Evolutionary conservation across 768 basidiomycete genomes (phyloP).

Genomic region (Trichaptum fuscoviolaceum): DNA sequence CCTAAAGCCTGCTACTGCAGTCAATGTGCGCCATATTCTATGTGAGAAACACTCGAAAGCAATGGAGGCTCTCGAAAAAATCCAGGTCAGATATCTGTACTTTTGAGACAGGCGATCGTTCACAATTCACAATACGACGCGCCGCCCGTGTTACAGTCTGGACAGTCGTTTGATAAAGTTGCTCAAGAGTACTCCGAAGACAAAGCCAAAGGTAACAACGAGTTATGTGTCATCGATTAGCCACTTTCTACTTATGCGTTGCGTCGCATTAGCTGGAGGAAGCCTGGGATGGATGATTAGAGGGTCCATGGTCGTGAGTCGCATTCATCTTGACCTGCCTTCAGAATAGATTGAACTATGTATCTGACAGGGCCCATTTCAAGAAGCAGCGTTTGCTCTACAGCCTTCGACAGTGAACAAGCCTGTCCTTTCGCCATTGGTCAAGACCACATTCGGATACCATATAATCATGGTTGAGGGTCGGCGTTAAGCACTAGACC

Average conservation of each 20-base stretch:
- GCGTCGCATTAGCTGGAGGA: slow-evolving; percentile 55
- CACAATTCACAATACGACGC: background rate
- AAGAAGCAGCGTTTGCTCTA: slow-evolving; percentile 83
- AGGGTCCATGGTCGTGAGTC: slow-evolving; percentile 75
- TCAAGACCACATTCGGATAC: slow-evolving; percentile 82
- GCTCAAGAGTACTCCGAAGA: slow-evolving; percentile 90
- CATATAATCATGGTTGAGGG: slow-evolving; percentile 93
- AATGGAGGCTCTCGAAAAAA: slow-evolving; percentile 70
- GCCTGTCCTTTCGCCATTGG: slow-evolving; percentile 62
- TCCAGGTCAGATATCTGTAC: slow-evolving; percentile 49
- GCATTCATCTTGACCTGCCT: background rate
- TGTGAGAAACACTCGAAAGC: slow-evolving; percentile 86
- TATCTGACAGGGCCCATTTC: slow-evolving; percentile 54
- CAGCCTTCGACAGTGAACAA: slow-evolving; percentile 78
- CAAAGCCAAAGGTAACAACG: slow-evolving; percentile 69
- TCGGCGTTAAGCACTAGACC: slow-evolving; percentile 42
- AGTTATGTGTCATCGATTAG: background rate
- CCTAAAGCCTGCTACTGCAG: slow-evolving; percentile 72
- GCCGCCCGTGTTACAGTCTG: slow-evolving; percentile 41
- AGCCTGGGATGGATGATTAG: slow-evolving; percentile 84
- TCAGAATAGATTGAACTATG: background rate
- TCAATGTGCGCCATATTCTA: slow-evolving; percentile 84
- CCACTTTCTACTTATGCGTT: slow-evolving; percentile 1
- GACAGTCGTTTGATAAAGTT: slow-evolving; percentile 81
- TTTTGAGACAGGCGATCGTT: background rate